phyloP scores from a whole-genome alignment of 2,329 filamentous ascomycete genomes.

The Fusarium albosuccineum region DNA sequence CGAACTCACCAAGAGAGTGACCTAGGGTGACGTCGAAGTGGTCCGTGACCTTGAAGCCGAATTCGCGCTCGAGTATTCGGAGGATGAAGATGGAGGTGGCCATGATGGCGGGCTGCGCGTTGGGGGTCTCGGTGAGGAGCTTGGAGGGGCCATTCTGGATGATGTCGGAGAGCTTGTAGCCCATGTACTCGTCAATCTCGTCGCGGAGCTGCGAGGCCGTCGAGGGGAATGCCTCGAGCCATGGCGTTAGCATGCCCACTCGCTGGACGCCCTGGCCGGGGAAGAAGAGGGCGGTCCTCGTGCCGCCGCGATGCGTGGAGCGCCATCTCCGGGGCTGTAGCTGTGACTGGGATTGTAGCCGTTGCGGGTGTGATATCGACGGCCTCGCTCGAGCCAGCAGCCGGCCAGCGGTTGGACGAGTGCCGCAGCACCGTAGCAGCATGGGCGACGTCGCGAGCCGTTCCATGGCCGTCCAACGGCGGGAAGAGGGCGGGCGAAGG shows the following conservation, averaged over 20 bases:
- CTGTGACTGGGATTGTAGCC: slow-evolving; percentile 11
- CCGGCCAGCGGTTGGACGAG: slow-evolving; percentile 26
- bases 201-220: slow-evolving; percentile 83
- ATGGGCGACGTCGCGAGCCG: slow-evolving; percentile 45
- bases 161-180: slow-evolving; percentile 79
- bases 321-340: slow-evolving; percentile 41
- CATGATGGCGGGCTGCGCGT: slow-evolving; percentile 97
- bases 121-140: slow-evolving; percentile 82
- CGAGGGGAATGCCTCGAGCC: slow-evolving; percentile 86
- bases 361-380: slow-evolving; percentile 4
- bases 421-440: slow-evolving; percentile 47
- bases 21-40: slow-evolving; percentile 87
- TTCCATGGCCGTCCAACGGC: slow-evolving; percentile 50
- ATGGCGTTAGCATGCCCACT: slow-evolving; percentile 87
- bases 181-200: slow-evolving; percentile 84
- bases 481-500: slow-evolving; percentile 20
- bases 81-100: slow-evolving; percentile 92
- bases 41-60: slow-evolving; percentile 78
- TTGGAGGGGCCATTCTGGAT: slow-evolving; percentile 86
- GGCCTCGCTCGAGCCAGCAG: slow-evolving; percentile 14
- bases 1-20: slow-evolving; percentile 93
- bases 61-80: slow-evolving; percentile 87
- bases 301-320: slow-evolving; percentile 54
- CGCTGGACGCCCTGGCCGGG: slow-evolving; percentile 89
- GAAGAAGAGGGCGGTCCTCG: slow-evolving; percentile 71